Evolutionary conservation across 2,329 filamentous ascomycete species (phyloP).

Genomic region (Fusarium tuaranense): DNA sequence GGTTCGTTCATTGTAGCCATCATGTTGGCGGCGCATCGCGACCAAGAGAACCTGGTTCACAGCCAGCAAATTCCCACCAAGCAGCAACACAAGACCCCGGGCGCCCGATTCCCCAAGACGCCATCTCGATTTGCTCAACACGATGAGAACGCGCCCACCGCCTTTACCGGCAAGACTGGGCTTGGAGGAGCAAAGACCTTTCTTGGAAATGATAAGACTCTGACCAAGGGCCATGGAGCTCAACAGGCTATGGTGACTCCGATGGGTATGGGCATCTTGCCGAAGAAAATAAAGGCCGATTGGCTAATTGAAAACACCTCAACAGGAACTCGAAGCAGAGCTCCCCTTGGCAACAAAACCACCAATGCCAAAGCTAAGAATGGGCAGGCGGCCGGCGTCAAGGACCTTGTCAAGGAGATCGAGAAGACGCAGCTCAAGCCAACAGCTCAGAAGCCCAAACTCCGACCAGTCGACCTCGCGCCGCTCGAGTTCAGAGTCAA

Average conservation of each 20-base stretch:
- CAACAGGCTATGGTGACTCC: slow-evolving; percentile 78
- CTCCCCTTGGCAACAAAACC: slow-evolving; percentile 92
- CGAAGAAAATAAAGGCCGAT: neutral
- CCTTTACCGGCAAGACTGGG: slow-evolving; percentile 54
- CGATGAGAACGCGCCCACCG: slow-evolving; percentile 78
- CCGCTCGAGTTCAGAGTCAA: slow-evolving; percentile 73
- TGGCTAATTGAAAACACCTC: slow-evolving; percentile 15
- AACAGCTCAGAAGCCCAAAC: slow-evolving; percentile 70
- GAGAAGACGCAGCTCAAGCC: slow-evolving; percentile 73
- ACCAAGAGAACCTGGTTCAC: slow-evolving; percentile 90
- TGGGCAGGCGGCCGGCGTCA: slow-evolving; percentile 74
- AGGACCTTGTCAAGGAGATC: slow-evolving; percentile 67
- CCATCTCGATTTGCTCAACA: slow-evolving; percentile 82
- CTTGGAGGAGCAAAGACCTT: slow-evolving; percentile 69
- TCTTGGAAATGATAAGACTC: slow-evolving; percentile 60
- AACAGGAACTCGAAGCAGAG: slow-evolving; percentile 69
- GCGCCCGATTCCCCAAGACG: slow-evolving; percentile 81
- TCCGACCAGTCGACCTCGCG: slow-evolving; percentile 64
- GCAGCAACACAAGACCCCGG: slow-evolving; percentile 85
- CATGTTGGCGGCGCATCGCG: slow-evolving; percentile 82
- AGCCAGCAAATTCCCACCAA: slow-evolving; percentile 80
- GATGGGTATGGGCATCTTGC: slow-evolving; percentile 69
- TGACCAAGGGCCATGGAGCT: slow-evolving; percentile 61
- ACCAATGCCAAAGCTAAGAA: slow-evolving; percentile 89
- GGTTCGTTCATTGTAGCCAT: slow-evolving; percentile 28